Evolutionary conservation across 208 protist genomes (phyloP), one percentile per base, ranked within the genome.

Genomic region (Crithidia acanthocephali): DNA sequence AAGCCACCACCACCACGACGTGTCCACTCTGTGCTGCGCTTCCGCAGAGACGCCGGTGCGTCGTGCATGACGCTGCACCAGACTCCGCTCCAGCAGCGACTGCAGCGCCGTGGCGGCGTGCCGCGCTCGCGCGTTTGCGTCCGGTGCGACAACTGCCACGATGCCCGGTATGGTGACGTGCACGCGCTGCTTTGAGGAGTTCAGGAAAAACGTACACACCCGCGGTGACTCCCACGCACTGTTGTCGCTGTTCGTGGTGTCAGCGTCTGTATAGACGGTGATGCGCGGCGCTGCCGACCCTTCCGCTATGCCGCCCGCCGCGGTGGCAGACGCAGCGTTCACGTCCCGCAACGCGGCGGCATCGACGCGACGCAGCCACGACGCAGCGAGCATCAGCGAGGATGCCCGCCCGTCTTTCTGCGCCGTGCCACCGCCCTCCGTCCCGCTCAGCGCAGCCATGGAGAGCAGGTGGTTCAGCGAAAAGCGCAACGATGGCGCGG

Each of bases 1-100:
- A 10, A 83, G 33, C 72, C 71, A 83, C 76, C 64, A 77, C 69
- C 57, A 70, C 64, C 60, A 56, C 35, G 28, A 47, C 2, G 0
- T 37, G 1, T 47, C 28, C 18, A 20, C 28, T 10, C 2, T 13
- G 0, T 42, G 8, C 22, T 4, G 7, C 7, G 50, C 30, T 15
- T 5, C n/a, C 4, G 18, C 3, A 9, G 42, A 28, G 0, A 2
- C 32, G 3, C 5, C 48, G 4, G 20, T 1, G 20, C 11, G n/a
- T n/a, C 27, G 50, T 16, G 55, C 44, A 50, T 72, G 58, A 7
- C 72, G 63, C 18, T 69, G 72, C 22, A 67, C 64, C 4, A 72
- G 40, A 0, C 64, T 68, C 40, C 22, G 13, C 23, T 71, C 72
- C 33, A 77, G 15, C 18, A 77, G 58, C 37, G 52, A 64, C 58